Evolutionary conservation across 2,329 filamentous ascomycete species (phyloP), one percentile per base, ranked within the genome.

Genomic region (Aspergillus clavatus): DNA sequence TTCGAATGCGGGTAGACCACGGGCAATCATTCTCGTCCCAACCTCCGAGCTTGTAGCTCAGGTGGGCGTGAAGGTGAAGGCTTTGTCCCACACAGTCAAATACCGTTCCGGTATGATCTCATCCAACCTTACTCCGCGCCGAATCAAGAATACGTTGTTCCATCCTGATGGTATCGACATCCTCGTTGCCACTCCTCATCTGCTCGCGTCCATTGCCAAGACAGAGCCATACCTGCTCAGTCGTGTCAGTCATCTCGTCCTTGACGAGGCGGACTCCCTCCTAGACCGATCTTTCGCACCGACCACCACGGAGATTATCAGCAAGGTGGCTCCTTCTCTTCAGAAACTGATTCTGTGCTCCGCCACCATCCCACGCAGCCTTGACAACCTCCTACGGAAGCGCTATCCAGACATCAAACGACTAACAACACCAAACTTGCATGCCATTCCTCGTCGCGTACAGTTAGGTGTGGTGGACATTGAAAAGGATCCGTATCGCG

Each of bases 241-340:
- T n/a, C 85, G 89, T 10, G 90, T 97, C 47, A 83, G 81, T 1
- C 88, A 97, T 63, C 77, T 98, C 8, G 79, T 98, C 47, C 78
- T 95, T 39, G 94, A 98, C 63, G 94, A 98, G 73, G 94, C 94
- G 1, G 93, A 98, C 69, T 96, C 90, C 3, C 81, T 98, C 7
- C 81, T 98, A 55, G 94, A 98, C 70, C 86, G 89, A 46, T 94
- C 89, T 47, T 98, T 98, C 72, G 80, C 86, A 3, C 84, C 88
- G 1, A 83, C 85, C 19, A 97, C 93, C 0, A 86, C 81, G 8
- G 79, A 81, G 44, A 87, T 98, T 54, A 79, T 98, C 52, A 87
- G 95, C 60, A 85, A 86, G 47, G 81, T 85, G 1, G 78, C 82
- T 5, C 89, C 91, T 0, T 93, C 89, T 0, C 72, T 97, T 38